Evolutionary conservation across 2,329 filamentous ascomycete genomes (phyloP).

Genomic region (Venturia oleaginea): DNA sequence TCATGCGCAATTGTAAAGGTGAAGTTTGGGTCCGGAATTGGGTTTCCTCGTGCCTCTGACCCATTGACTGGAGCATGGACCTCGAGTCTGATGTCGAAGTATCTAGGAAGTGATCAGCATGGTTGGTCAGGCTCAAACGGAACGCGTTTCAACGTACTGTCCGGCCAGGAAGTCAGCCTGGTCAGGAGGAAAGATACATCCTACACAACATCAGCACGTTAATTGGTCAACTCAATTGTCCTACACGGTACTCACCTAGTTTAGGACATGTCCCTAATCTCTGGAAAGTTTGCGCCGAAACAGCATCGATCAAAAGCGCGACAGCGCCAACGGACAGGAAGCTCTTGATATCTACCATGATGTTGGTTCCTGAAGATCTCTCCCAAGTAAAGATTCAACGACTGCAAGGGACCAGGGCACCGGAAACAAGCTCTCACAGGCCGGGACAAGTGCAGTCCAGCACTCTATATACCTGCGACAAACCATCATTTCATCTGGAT

Average conservation of each 20-base stretch:
- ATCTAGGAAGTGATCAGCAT: conserved; percentile 23
- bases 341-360: conserved; percentile 9
- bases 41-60: conserved; percentile 62
- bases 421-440: not conserved
- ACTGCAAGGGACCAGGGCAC: not conserved
- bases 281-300: conserved; percentile 44
- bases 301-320: conserved; percentile 8
- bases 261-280: conserved; percentile 47
- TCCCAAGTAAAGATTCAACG: not conserved
- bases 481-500: not conserved
- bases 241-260: conserved; percentile 32
- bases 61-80: conserved; percentile 75
- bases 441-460: not conserved
- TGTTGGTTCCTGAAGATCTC: conserved; percentile 4
- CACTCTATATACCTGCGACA: conserved; percentile 3
- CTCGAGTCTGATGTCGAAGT: conserved; percentile 75
- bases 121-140: not conserved
- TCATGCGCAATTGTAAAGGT: conserved; percentile 64
- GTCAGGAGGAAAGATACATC: conserved; percentile 49
- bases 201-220: conserved; percentile 19
- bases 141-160: conserved; percentile 33
- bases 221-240: not conserved
- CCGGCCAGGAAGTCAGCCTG: conserved; percentile 74
- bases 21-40: conserved; percentile 64
- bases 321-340: conserved; percentile 10